A percentile compares a stretch with the other conserved stretches of the same genome.
Conservation (phyloP, 768 basidiomycete genomes). For the Cubamyces sp. region DNA sequence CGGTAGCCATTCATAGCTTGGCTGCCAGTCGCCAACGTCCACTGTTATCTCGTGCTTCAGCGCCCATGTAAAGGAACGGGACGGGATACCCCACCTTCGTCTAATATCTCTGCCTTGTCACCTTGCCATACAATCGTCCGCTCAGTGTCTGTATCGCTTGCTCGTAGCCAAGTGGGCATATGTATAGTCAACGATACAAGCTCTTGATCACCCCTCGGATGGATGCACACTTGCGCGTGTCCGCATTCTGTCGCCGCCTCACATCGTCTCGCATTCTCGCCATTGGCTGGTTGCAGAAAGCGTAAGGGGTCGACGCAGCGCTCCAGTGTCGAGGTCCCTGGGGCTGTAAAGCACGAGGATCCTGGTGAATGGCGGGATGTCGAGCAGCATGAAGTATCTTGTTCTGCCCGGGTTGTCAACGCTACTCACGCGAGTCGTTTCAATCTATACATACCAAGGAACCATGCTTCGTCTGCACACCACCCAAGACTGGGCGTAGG, state of each 20-base stretch:
- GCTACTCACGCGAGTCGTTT: not conserved
- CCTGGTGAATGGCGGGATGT: slow-evolving; percentile 20
- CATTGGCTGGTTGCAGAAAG: slow-evolving; percentile 41
- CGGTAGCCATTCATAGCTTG: slow-evolving; percentile 47
- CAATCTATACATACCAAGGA: slow-evolving; percentile 33
- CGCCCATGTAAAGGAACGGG: not conserved
- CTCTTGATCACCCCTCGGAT: slow-evolving; percentile 51
- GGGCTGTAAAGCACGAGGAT: slow-evolving; percentile 47
- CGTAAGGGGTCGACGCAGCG: slow-evolving; percentile 64
- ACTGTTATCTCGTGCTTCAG: slow-evolving; percentile 44
- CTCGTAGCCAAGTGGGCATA: slow-evolving; percentile 19
- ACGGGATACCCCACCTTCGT: slow-evolving; percentile 52
- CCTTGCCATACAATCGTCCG: slow-evolving; percentile 75
- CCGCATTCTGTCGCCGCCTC: slow-evolving; percentile 40
- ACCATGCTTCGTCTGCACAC: slow-evolving; percentile 51
- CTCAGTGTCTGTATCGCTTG: slow-evolving; percentile 15
- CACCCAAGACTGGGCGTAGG: slow-evolving; percentile 50
- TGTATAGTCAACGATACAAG: slow-evolving; percentile 60
- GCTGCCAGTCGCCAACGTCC: slow-evolving; percentile 50
- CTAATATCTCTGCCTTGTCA: slow-evolving; percentile 62
- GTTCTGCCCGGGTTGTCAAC: slow-evolving; percentile 33
- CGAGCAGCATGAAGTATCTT: slow-evolving; percentile 25
- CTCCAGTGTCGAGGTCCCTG: slow-evolving; percentile 17
- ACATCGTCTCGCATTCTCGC: slow-evolving; percentile 43
- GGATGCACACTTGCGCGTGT: slow-evolving; percentile 51